Percentiles rank a stretch among this genome's conserved stretches.
Conservation (phyloP, 176 grass and related monocot genomes). For the Carex parvula region DNA sequence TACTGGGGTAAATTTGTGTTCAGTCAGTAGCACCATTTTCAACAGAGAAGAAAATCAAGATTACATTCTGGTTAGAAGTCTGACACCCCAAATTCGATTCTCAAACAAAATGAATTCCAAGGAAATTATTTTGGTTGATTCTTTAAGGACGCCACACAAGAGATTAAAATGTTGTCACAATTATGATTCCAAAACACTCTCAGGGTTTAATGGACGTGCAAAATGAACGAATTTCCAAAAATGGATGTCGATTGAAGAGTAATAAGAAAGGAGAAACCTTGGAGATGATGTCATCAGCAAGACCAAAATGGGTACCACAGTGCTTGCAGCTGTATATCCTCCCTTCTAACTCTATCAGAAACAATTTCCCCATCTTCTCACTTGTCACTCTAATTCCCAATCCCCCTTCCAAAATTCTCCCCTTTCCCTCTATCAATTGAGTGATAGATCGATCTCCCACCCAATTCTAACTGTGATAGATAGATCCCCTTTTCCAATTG, state of each 20-base stretch:
- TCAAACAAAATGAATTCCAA: background rate
- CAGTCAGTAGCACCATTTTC: background rate
- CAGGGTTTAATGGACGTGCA: too few species aligned
- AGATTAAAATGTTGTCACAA: background rate
- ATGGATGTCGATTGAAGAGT: background rate
- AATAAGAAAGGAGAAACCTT: conserved; percentile 34
- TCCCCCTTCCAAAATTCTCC: background rate
- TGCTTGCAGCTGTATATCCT: conserved; percentile 90
- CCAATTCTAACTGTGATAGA: background rate
- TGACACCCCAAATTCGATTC: background rate
- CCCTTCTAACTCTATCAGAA: conserved; percentile 65
- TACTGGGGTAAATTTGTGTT: background rate
- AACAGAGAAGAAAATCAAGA: background rate
- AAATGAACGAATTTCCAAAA: background rate
- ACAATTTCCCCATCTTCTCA: conserved; percentile 56
- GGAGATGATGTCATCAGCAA: conserved; percentile 64
- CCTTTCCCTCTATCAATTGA: background rate
- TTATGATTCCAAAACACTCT: too few species aligned
- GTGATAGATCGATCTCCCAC: background rate
- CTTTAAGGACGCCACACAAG: background rate
- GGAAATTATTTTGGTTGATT: background rate
- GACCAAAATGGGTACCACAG: conserved; percentile 57
- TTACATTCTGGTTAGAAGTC: background rate
- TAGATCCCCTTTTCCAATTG: background rate
- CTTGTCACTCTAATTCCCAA: background rate